Base-by-base conservation (phyloP, 2,329 filamentous ascomycete genomes). In the Pestalotiopsis sp. region DNA sequence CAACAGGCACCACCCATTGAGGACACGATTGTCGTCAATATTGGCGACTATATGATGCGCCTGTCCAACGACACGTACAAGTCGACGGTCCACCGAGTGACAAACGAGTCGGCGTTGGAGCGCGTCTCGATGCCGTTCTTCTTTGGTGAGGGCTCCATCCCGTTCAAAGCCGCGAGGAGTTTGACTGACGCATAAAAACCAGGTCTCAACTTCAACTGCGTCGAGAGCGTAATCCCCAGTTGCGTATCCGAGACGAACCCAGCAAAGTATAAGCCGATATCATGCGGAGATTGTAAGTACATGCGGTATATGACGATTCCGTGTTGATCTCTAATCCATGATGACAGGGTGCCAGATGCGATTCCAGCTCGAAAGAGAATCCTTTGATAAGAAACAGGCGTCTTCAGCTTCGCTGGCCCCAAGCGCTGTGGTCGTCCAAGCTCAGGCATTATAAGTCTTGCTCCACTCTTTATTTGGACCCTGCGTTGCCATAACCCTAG, bases 61-160 rank as follows among this genome's bases (percentile, higher is more conserved):
- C 77, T 86, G 27, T 83, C 81, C 56, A 87, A 87, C 73, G 83
- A 86, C 72, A 80, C 76, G 17, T 85, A 86, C 72, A 84, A 81
- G 70, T 84, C 81, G 4, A 87, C 84, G 0, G 82, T 87, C 20
- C 86, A 88, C 73, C 78, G 85, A 17, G 85, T 89, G 2, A 82
- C 81, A 39, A 85, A 85, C 69, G 77, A 80, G 58, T 78, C 79
- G 0, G 71, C 71, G 0, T 75, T 74, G 12, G 83, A 84, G 66
- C 78, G 86, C 14, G 84, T 86, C 57, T 87, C 83, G 0, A 86
- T 89, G 83, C 85, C 86, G 0, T 88, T 89, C 73, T 89, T 89
- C 75, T 85, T 88, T 66, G 84, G 83, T 82, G 74, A 70, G 74
- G 39, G 38, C 20, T 2, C 11, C 2, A 11, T n/a, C 4, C 23